Evolutionary conservation across 768 basidiomycete species (phyloP).

Genomic region (Suillus plorans): DNA sequence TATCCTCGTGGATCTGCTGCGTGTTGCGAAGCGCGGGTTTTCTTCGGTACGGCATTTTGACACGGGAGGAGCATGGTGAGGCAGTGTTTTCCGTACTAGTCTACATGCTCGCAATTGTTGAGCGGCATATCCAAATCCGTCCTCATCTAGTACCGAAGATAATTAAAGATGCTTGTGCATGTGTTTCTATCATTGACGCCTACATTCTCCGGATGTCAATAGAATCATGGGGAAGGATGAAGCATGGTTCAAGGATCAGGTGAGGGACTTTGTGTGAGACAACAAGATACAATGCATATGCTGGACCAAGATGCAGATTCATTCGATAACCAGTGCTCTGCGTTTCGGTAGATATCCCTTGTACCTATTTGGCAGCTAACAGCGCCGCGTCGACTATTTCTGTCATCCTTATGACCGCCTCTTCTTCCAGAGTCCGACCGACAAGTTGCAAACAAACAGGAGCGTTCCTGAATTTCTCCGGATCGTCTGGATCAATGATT

Average conservation of each 20-base stretch:
- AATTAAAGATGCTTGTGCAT: not conserved
- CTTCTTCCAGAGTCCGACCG: slow-evolving; percentile 71
- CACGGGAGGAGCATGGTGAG: not conserved
- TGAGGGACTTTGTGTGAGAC: not conserved
- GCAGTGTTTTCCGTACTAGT: not conserved
- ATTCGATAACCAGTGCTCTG: not conserved
- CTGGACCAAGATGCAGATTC: not conserved
- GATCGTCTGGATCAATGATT: slow-evolving; percentile 46
- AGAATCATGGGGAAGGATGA: not conserved
- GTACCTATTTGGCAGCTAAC: slow-evolving; percentile 21
- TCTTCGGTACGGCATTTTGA: not conserved
- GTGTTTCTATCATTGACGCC: not conserved
- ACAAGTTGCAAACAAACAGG: slow-evolving; percentile 68
- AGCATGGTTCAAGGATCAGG: not conserved
- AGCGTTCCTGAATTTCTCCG: slow-evolving; percentile 51
- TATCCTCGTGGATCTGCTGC: not conserved
- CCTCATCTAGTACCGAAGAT: not conserved
- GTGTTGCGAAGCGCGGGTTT: not conserved
- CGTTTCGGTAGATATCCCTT: not conserved
- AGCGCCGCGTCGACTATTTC: slow-evolving; percentile 62
- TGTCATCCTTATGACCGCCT: slow-evolving; percentile 67
- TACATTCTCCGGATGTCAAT: not conserved
- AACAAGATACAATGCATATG: not conserved
- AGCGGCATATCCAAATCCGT: not conserved
- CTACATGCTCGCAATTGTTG: not conserved